Evolutionary conservation across 179 eudicot species (phyloP).

Genomic region (Vitellaria paradoxa): DNA sequence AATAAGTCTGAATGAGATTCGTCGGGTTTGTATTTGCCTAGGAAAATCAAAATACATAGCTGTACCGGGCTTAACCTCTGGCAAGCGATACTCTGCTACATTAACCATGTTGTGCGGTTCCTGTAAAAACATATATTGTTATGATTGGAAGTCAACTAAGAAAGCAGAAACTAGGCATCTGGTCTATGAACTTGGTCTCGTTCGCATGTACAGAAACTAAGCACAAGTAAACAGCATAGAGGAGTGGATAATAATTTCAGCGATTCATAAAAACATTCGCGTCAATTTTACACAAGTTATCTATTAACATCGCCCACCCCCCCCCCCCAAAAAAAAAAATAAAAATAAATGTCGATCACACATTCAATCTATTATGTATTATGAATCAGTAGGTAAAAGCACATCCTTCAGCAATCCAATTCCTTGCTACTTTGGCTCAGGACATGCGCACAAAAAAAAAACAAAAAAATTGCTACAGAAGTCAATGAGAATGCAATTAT

Average conservation of each 20-base stretch:
- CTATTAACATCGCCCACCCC: background rate
- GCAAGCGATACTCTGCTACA: conserved; percentile 80
- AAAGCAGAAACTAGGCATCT: conserved; percentile 2
- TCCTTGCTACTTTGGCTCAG: background rate
- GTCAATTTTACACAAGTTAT: background rate
- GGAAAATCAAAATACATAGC: conserved; percentile 91
- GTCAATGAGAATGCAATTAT: background rate
- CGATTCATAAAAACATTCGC: background rate
- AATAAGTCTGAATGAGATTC: conserved; percentile 70
- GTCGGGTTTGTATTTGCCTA: conserved; percentile 56
- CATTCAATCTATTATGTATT: background rate
- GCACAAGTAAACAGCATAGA: background rate
- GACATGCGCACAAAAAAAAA: background rate
- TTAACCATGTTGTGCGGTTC: conserved; percentile 74
- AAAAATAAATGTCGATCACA: background rate
- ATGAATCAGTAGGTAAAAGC: background rate
- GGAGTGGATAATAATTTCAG: background rate
- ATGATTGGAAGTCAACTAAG: background rate
- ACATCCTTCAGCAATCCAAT: background rate
- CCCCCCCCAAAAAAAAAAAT: background rate
- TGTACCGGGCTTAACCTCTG: conserved; percentile 82
- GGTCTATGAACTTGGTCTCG: background rate
- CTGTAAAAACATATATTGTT: conserved; percentile 32
- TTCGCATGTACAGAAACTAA: background rate
- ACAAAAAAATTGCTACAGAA: background rate